A percentile compares a stretch with the other conserved stretches of the same genome.
Conservation (phyloP, 805 yeast genomes). For the Teunomyces aglyptinius region DNA sequence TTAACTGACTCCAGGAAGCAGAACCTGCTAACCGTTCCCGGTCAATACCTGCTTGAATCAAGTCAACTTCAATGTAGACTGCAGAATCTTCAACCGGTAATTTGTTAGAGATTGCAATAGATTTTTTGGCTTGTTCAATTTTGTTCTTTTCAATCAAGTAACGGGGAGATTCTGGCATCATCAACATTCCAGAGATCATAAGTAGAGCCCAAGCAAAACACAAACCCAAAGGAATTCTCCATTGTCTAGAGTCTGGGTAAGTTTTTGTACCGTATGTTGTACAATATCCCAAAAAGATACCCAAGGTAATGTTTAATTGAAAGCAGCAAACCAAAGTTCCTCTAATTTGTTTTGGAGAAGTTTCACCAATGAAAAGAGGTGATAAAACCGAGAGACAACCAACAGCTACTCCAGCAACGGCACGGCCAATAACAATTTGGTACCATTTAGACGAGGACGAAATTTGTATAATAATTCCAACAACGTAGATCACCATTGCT, state of each 20-base stretch:
- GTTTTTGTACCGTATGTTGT: constrained; percentile 57
- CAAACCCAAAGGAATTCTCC: constrained; percentile 67
- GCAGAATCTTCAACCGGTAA: constrained; percentile 51
- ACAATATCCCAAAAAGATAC: constrained; percentile 71
- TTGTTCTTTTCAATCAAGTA: constrained; percentile 52
- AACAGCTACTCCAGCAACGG: constrained; percentile 67
- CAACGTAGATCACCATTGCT: constrained; percentile 54
- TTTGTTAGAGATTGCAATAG: constrained; percentile 60
- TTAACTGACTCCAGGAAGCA: constrained; percentile 63
- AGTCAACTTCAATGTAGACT: constrained; percentile 51
- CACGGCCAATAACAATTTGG: constrained; percentile 63
- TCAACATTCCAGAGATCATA: constrained; percentile 49
- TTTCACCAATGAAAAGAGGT: constrained; percentile 66
- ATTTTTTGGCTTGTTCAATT: constrained; percentile 51
- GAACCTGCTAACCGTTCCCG: constrained; percentile 60
- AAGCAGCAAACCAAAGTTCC: constrained; percentile 69
- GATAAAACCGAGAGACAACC: constrained; percentile 70
- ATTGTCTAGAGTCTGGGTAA: constrained; percentile 51
- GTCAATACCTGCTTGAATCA: constrained; percentile 59
- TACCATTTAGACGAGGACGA: constrained; percentile 55
- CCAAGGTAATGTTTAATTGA: constrained; percentile 68
- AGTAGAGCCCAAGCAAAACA: constrained; percentile 46
- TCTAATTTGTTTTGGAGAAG: constrained; percentile 68
- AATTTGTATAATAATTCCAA: constrained; percentile 63
- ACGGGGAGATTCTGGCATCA: constrained; percentile 72